Base-by-base conservation (phyloP, 2,329 filamentous ascomycete genomes). In the Fusarium coicis region DNA sequence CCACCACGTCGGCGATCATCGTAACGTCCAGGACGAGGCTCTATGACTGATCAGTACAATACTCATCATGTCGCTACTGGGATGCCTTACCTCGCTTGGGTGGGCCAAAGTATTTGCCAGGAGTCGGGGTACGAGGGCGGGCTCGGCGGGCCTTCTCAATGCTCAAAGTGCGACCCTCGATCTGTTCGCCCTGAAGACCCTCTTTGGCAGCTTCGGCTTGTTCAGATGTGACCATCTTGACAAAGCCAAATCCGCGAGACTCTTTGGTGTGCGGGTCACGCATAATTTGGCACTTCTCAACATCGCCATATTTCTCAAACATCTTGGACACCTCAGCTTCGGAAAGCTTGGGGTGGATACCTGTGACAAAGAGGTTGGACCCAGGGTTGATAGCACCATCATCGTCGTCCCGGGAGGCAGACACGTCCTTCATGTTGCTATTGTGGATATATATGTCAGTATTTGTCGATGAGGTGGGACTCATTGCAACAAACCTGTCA, bases 201-300 rank as follows among this genome's bases (percentile, higher is more conserved):
- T 98, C 96, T 87, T 96, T 97, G 77, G 96, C 96, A 76, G 96
- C 95, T 84, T 99, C 96, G 74, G 96, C 96, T 84, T 97, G 93
- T 63, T 98, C 96, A 54, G 94, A 90, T 66, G 94, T 97, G 69
- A 95, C 91, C 96, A 99, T 98, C 88, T 99, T 98, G 82, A 99
- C 96, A 86, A 99, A 99, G 63, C 96, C 96, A 76, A 99, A 99
- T 76, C 96, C 96, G 84, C 96, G 96, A 77, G 96, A 98, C 85
- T 99, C 96, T 86, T 97, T 97, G 80, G 94, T 97, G 84, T 99
- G 96, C 71, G 96, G 96, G 81, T 99, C 96, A 80, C 96, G 91
- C 96, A 99, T 99, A 86, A 99, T 99, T 84, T 98, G 97, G 87
- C 96, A 98, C 86, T 97, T 98, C 86, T 98, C 96, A 58, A 99